Evolutionary conservation across 202 grass and related monocot genomes (phyloP), one percentile per base, ranked within the genome.

Genomic region (Cymbopogon flexuosus): DNA sequence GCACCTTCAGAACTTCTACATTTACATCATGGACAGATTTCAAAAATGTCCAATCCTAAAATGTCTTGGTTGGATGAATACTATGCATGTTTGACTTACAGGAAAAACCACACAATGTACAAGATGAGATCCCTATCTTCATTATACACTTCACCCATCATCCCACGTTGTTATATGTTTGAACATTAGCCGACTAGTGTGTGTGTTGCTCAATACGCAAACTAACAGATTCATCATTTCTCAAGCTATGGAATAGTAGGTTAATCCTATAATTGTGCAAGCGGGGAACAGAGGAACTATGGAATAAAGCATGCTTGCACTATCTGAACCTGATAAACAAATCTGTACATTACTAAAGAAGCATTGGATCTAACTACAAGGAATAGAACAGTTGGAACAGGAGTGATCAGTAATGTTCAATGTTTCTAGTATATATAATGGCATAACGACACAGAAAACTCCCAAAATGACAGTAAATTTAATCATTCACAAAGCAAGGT

Each of bases 131-230:
- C 45, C 45, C 45, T 49, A 49, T 68, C 42, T 54, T 54, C 5
- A 8, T 81, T 46, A 60, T 22, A 75, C 60, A 76, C 5, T 87
- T 34, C 52, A 22, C 19, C 52, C 8, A 57, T 51, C 47, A 11
- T 8, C 56, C 61, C 62, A 62, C 46, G 68, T 23, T 57, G 76
- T 79, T 69, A 47, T 79, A 1, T 27, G 62, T 70, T 88, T 69
- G 40, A 52, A 79, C 62, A 43, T 31, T 29, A 59, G 22, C 5
- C 31, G 13, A 65, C 18, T n/a, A 72, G 41, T 13, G 56, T n/a
- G n/a, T 15, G 0, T 84, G 62, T 15, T 33, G 16, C 23, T 62
- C 15, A 60, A 54, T 56, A 51, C 12, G 18, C 12, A 67, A 27
- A 65, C 56, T 49, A 70, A 73, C 72, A 23, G 40, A 13, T 2